phyloP scores from a whole-genome alignment of 768 basidiomycete genomes.

The Leccinum sublutescens region DNA sequence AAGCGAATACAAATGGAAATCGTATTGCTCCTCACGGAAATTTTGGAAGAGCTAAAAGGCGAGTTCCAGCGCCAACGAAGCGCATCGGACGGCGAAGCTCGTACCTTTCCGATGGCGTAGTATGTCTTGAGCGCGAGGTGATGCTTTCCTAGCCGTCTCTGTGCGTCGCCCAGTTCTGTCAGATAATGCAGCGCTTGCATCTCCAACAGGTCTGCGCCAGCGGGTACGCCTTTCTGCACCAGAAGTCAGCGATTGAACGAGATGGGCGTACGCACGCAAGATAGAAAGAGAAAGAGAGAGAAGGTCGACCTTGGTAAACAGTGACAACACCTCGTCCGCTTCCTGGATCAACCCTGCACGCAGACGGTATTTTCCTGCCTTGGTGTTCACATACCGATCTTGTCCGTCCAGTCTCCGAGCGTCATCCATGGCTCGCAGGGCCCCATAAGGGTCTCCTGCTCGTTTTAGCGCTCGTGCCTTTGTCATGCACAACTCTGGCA shows the following conservation, averaged over 20 bases:
- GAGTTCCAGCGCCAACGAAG: conserved; percentile 5
- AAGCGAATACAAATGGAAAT: conserved; percentile 94
- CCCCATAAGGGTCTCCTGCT: conserved; percentile 74
- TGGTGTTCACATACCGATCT: conserved; percentile 93
- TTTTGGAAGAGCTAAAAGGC: conserved; percentile 68
- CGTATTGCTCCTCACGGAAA: conserved; percentile 93
- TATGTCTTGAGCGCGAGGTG: conserved; percentile 86
- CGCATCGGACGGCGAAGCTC: conserved; percentile 14
- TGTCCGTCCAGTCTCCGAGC: conserved; percentile 87
- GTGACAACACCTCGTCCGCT: conserved; percentile 68
- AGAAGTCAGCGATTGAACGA: conserved; percentile 6
- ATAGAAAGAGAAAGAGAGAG: neutral
- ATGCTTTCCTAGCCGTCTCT: conserved; percentile 60
- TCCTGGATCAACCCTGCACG: conserved; percentile 78
- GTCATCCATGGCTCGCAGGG: conserved; percentile 73
- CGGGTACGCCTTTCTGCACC: conserved; percentile 82
- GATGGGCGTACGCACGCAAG: neutral
- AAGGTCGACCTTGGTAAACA: conserved; percentile 84
- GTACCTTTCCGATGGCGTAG: conserved; percentile 68
- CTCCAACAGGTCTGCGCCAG: conserved; percentile 82
- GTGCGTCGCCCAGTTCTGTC: conserved; percentile 74
- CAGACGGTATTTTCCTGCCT: conserved; percentile 86
- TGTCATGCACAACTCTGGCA: conserved; percentile 85
- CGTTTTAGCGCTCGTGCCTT: conserved; percentile 85
- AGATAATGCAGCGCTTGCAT: conserved; percentile 94